These are phyloP conservation scores for Trichoderma sp. DNA, from an alignment of 2,329 filamentous ascomycete species.

Conservation along the genomic window DNA sequence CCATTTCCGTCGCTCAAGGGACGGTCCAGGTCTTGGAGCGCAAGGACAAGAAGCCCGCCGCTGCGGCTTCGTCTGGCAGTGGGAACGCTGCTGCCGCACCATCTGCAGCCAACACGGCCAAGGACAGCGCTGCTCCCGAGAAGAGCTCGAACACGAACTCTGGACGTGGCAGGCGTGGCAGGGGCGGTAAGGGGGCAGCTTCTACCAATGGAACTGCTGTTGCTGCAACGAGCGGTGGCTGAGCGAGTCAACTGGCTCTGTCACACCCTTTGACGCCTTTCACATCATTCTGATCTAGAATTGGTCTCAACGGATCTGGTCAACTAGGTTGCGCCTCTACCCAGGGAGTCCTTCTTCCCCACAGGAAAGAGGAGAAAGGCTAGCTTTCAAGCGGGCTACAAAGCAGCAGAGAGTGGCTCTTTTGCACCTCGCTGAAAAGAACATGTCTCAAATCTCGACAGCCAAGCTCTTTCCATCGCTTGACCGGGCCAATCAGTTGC, in stretches of 20 bases:
- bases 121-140: slow-evolving; percentile 32
- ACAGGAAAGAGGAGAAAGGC: background rate
- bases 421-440: too few species aligned
- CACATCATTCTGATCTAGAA: background rate
- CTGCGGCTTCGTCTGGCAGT: slow-evolving; percentile 27
- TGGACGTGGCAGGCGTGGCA: slow-evolving; percentile 40
- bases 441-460: too few species aligned
- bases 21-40: slow-evolving; percentile 85
- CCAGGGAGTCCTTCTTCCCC: too few species aligned
- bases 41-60: slow-evolving; percentile 59
- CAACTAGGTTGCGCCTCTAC: background rate
- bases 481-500: too few species aligned
- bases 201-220: slow-evolving; percentile 21
- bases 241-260: slow-evolving; percentile 12
- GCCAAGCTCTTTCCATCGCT: too few species aligned
- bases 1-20: slow-evolving; percentile 79
- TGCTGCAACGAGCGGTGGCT: slow-evolving; percentile 28
- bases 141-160: slow-evolving; percentile 36
- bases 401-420: too few species aligned
- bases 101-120: slow-evolving; percentile 29
- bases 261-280: slow-evolving; percentile 7
- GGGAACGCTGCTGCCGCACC: slow-evolving; percentile 30
- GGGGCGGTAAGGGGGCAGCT: slow-evolving; percentile 36
- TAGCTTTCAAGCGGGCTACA: background rate
- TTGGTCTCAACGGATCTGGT: background rate